phyloP scores from a whole-genome alignment of 176 grass and related monocot species.

The Zea mays region Zm-B73-REFERENCE-NAM-5.0 NC_050096.1:275891001-275891500 shows the following conservation, averaged over 20 bases:
- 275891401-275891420: neutral
- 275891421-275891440: neutral
- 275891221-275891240: neutral
- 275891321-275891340: slow-evolving; percentile 24
- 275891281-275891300: slow-evolving; percentile 18
- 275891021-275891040: slow-evolving; percentile 40
- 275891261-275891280: slow-evolving; percentile 36
- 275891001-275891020: neutral
- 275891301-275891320: slow-evolving; percentile 22
- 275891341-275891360: slow-evolving; percentile 3
- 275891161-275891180: neutral
- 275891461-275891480: no score
- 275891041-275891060: slow-evolving; percentile 53
- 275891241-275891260: neutral
- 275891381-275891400: neutral
- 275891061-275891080: slow-evolving; percentile 28
- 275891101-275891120: neutral
- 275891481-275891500: no score
- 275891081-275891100: slow-evolving; percentile 35
- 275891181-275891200: slow-evolving; percentile 10
- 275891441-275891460: neutral
- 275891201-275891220: neutral
- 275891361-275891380: neutral
- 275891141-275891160: slow-evolving; percentile 10
- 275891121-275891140: neutral